Base-by-base conservation (phyloP, 148 eudicot genomes). In the Salicornia ramosissima region DNA sequence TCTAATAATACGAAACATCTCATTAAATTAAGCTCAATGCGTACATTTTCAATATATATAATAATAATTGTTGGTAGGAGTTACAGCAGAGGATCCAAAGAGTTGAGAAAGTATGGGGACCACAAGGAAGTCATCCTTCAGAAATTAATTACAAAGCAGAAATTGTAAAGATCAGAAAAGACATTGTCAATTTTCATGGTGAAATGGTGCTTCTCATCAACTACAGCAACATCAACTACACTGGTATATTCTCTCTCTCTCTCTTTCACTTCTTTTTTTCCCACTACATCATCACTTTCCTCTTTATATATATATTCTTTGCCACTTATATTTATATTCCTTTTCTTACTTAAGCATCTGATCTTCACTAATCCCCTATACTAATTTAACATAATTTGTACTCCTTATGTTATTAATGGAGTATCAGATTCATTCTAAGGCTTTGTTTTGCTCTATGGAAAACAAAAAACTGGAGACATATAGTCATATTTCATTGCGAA, bases 171-270 rank as follows among this genome's bases (percentile, higher is more conserved):
- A 85, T 88, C 36, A 86, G 88, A 73, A 82, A 88, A 76, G 86
- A 83, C n/a, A 82, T 88, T 1, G 94, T 91, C 75, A 80, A 91
- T 74, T 91, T 88, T 47, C 97, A 91, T 69, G 97, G 97, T 28
- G 97, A 88, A 82, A 90, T 90, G 96, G 93, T 90, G 69, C 90
- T 90, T 39, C 69, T 90, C 49, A 80, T 90, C 69, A 83, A 90
- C 74, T 90, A 90, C 73, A 87, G 96, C 82, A 90, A 87, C 57
- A 77, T 90, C 73, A 90, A 90, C 58, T 90, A 88, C 84, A 90
- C 85, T 65, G 96, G 96, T 90, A 82, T 10, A 24, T 34, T 15
- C 64, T 33, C 64, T 33, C 21, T n/a, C n/a, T n/a, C n/a, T n/a
- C n/a, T n/a, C n/a, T n/a, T 19, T 60, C 21, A 43, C 56, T 42